Evolutionary conservation across 805 yeast species (phyloP), one percentile per base, ranked within the genome.

Genomic region (Tetrapisispora nanseiensis): DNA sequence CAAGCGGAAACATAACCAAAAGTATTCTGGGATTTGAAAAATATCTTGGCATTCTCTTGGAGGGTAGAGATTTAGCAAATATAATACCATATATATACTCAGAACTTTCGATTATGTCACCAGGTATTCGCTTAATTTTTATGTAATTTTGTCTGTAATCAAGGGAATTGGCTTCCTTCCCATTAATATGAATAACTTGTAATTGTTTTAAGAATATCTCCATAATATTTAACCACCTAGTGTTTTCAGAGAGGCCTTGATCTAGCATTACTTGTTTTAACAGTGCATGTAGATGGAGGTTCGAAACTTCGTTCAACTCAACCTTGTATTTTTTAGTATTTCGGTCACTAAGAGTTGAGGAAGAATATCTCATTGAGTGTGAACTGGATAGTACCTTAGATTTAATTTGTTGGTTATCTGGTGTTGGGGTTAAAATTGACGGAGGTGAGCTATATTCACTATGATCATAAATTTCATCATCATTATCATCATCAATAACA

Each of bases 1-100:
- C 97, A 21, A 92, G 65, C 0, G 97, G 96, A 54, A 92, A 92
- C 70, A 87, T 80, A 6, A 92, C 71, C 15, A 94, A 68, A 45
- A 90, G 77, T 31, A 92, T 82, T 42, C 79, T 74, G 0, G 99
- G 97, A 39, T 75, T 70, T 0, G 57, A 53, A 7, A 94, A 68
- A 20, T 59, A 55, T 6, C 75, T 60, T 0, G 86, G 75, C 98
- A 92, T 94, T 1, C 74, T 59, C 54, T 81, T 85, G 30, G 84
- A 68, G 3, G 95, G 95, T 34, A 89, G 67, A 15, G 80, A 76
- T 50, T 87, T 86, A 0, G 97, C 82, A 61, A 89, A 86, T 3
- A 86, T 82, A 4, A 86, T 62, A 0, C 98, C 99, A 54, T 82
- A 79, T 3, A 90, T 59, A 24, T 75, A 72, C 22, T 65, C 65